Evolutionary conservation across 805 yeast species (phyloP), one percentile per base, ranked within the genome.

Genomic region (Barnettozyma californica): DNA sequence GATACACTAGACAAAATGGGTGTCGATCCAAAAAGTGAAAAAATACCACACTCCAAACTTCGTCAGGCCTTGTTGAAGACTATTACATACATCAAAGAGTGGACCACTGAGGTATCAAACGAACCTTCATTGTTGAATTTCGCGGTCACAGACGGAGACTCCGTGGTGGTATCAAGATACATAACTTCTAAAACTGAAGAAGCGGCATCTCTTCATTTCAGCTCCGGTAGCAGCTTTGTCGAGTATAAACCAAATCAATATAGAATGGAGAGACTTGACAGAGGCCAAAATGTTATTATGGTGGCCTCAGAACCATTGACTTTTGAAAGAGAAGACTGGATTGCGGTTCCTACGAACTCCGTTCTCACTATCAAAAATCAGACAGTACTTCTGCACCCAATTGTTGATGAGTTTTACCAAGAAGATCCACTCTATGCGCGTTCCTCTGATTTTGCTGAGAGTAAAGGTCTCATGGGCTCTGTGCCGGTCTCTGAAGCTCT

Each of bases 301-400:
- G 94, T 94, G 44, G 96, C 99, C 1, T 85, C 95, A 16, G 99
- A 94, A 63, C 99, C 99, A 0, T 73, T 94, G 49, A 94, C 99
- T 0, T 94, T 94, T 65, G 98, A 94, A 68, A 72, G 99, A 48
- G 92, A 91, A 36, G 99, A 94, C 67, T 94, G 99, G 99, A 87
- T 92, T 45, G 84, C 97, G 4, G 95, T 94, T 1, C 98, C 98
- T 2, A 86, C 98, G 1, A 94, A 94, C 64, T 86, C 97, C 3
- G 71, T 84, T 1, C 65, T 94, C 14, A 87, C 96, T 0, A 81
- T 94, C 50, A 83, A 81, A 54, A 83, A 81, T 48, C 96, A 91
- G 64, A 88, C 95, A 1, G 94, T 94, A 4, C 70, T 94, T 43
- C 69, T 94, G 69, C 96, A 91, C 63, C 99, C 99, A 2, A 87